Evolutionary conservation across 306 rosid genomes (phyloP).

Genomic region (Hippophae gyantsensis): DNA sequence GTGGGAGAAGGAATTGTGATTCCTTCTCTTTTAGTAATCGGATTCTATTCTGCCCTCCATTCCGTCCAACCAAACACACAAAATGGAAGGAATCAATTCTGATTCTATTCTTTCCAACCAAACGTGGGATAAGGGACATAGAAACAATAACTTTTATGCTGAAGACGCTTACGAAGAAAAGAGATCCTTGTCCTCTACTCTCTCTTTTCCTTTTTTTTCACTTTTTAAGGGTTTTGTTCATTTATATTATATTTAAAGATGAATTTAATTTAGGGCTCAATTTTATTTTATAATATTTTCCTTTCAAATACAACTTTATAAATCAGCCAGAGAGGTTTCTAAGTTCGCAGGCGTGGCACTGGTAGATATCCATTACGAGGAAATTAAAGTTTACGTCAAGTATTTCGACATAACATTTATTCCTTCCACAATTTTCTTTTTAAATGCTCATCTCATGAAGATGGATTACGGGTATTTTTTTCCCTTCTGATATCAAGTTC

Average conservation of each 20-base stretch:
- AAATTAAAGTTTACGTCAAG: slow-evolving; percentile 57
- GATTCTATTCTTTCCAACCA: too few species aligned
- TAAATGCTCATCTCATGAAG: slow-evolving; percentile 97
- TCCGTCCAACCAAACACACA: too few species aligned
- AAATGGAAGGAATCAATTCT: too few species aligned
- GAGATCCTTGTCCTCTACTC: not conserved
- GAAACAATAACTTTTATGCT: too few species aligned
- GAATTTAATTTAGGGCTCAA: not conserved
- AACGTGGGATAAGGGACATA: too few species aligned
- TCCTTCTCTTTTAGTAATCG: too few species aligned
- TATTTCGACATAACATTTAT: slow-evolving; percentile 70
- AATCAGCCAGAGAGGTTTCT: slow-evolving; percentile 71
- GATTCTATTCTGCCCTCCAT: too few species aligned
- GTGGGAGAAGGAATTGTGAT: too few species aligned
- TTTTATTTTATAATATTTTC: not conserved
- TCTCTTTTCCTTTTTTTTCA: not conserved
- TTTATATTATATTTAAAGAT: not conserved
- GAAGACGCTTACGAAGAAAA: too few species aligned
- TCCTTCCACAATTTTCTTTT: slow-evolving; percentile 80
- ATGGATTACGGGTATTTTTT: slow-evolving; percentile 72
- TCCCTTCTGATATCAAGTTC: not conserved
- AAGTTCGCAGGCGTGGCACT: slow-evolving; percentile 68
- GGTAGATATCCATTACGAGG: slow-evolving; percentile 62
- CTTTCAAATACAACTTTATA: slow-evolving; percentile 41
- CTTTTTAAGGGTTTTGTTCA: not conserved